Percentiles rank a stretch among this genome's conserved stretches.
Conservation (phyloP, 306 rosid genomes). For the Cicer pinnatifidum region DNA sequence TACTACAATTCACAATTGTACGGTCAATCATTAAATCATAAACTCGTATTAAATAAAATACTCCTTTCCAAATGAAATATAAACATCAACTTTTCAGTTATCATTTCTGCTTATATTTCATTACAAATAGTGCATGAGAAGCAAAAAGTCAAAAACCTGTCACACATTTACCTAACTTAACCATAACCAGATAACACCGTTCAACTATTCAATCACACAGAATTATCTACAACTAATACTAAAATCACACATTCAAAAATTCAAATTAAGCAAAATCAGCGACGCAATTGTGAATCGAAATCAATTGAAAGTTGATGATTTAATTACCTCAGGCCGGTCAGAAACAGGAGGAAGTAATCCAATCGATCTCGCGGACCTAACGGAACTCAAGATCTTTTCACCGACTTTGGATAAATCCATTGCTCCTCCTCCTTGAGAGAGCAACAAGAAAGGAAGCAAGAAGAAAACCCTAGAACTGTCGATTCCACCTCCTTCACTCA, state of each 20-base stretch:
- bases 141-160: not conserved
- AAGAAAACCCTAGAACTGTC: conserved; percentile 83
- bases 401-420: conserved; percentile 98
- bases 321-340: conserved; percentile 92
- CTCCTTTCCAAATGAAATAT: no score
- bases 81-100: no score
- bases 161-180: conserved; percentile 32
- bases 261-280: not conserved
- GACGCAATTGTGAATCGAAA: conserved; percentile 13
- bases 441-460: conserved; percentile 79
- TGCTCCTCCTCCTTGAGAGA: conserved; percentile 90
- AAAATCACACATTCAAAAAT: conserved; percentile 4
- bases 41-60: not conserved
- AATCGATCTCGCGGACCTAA: conserved; percentile 93
- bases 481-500: conserved; percentile 73
- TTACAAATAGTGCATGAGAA: not conserved
- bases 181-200: conserved; percentile 6
- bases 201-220: conserved; percentile 18
- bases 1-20: not conserved
- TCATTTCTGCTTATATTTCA: no score
- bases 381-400: conserved; percentile 94
- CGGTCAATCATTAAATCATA: conserved; percentile 27
- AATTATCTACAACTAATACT: conserved; percentile 42
- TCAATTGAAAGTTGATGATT: not conserved
- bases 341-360: conserved; percentile 84